Conservation (phyloP, 495 filamentous ascomycete species). For the Penicillium goetzii region DNA sequence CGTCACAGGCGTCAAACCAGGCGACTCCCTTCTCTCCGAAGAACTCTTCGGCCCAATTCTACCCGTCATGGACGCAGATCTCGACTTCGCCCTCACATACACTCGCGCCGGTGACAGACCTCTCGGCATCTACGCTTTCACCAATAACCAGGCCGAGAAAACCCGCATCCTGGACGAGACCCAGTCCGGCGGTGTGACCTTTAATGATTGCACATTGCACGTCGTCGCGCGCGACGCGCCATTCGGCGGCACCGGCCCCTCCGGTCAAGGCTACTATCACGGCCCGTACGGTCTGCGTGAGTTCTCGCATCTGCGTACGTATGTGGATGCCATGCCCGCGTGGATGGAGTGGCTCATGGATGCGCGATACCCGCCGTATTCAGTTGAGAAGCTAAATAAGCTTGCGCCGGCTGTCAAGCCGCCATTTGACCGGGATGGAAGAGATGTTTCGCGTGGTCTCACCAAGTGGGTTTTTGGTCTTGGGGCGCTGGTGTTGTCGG, state of each 20-base stretch:
- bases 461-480: conserved; percentile 23
- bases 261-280: conserved; percentile 75
- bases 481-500: conserved; percentile 22
- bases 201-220: conserved; percentile 80
- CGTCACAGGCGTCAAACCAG: conserved; percentile 64
- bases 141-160: conserved; percentile 64
- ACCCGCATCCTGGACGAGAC: conserved; percentile 61
- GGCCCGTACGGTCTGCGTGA: conserved; percentile 75
- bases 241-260: conserved; percentile 83
- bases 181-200: conserved; percentile 70
- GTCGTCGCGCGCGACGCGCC: conserved; percentile 61
- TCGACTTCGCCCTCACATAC: conserved; percentile 72
- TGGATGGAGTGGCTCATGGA: conserved; percentile 63
- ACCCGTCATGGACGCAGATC: conserved; percentile 66
- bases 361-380: conserved; percentile 74
- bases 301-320: conserved; percentile 71
- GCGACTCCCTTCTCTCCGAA: conserved; percentile 72
- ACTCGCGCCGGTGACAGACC: conserved; percentile 67
- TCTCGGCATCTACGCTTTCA: conserved; percentile 75
- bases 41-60: conserved; percentile 89
- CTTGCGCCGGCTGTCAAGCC: conserved; percentile 61
- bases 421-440: conserved; percentile 74
- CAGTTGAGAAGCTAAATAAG: conserved; percentile 53
- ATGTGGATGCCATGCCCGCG: conserved; percentile 39
- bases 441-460: conserved; percentile 14